These are phyloP conservation scores for Leucogyrophana mollusca DNA, from an alignment of 768 basidiomycete species.

Conservation along the genomic window DNA sequence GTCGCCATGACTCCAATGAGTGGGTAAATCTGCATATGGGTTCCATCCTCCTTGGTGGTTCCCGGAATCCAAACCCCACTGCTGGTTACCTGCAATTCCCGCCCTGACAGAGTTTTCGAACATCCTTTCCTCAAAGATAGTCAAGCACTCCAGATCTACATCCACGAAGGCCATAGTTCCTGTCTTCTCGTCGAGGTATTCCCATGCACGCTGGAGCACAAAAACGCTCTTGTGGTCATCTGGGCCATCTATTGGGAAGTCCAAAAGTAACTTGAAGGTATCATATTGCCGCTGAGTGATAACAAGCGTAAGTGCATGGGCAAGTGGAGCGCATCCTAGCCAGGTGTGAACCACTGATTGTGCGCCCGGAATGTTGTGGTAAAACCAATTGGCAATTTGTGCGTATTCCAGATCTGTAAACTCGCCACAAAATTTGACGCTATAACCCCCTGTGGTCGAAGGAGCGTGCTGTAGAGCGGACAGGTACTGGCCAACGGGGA, in stretches of 20 bases:
- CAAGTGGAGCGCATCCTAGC: neutral
- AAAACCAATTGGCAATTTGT: constrained; percentile 1
- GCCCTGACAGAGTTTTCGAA: neutral
- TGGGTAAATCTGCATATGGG: no score
- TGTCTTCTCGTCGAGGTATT: neutral
- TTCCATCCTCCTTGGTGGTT: no score
- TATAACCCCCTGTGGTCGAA: neutral
- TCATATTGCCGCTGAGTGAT: neutral
- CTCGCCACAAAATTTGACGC: neutral
- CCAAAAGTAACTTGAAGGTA: neutral
- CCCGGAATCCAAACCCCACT: neutral
- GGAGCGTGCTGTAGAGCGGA: neutral
- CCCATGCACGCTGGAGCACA: neutral
- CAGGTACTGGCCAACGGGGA: neutral
- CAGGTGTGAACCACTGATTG: neutral
- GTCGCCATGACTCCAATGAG: no score
- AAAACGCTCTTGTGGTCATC: neutral
- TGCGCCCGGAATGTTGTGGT: neutral
- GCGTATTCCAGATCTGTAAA: neutral
- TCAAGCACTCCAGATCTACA: neutral
- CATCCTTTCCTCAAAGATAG: neutral
- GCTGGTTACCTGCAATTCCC: neutral
- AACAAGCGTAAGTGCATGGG: neutral
- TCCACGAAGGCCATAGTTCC: neutral
- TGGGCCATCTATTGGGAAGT: neutral